These are phyloP conservation scores for Entomortierella chlamydospora DNA, from an alignment of 192 early-diverging fungal species.

Conservation along the genomic window DNA sequence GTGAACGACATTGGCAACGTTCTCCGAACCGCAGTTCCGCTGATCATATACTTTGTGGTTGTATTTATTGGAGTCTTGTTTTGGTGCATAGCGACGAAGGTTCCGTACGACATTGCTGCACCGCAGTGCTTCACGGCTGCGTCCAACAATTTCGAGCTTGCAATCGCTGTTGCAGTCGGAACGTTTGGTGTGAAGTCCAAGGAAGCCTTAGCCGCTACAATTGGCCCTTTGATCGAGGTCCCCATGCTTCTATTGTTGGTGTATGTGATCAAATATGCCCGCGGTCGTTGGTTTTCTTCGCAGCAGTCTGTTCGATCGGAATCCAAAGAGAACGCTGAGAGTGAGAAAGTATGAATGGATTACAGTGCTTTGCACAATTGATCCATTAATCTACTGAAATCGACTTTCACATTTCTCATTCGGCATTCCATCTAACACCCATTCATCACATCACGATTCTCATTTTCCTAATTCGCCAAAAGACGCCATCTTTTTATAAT, in stretches of 20 bases:
- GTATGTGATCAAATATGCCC: slow-evolving; percentile 52
- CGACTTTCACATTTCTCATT: too few relatives aligned
- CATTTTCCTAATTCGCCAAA: too few relatives aligned
- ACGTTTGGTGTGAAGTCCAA: slow-evolving; percentile 73
- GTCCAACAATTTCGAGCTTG: slow-evolving; percentile 81
- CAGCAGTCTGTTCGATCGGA: too few relatives aligned
- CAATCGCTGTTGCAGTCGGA: slow-evolving; percentile 77
- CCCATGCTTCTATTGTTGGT: slow-evolving; percentile 71
- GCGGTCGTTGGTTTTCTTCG: slow-evolving; percentile 7
- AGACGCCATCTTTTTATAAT: too few relatives aligned
- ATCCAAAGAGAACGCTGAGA: too few relatives aligned
- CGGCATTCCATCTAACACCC: too few relatives aligned
- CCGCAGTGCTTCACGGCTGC: slow-evolving; percentile 75
- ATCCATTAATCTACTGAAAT: too few relatives aligned
- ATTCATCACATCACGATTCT: too few relatives aligned
- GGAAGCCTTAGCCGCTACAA: slow-evolving; percentile 70
- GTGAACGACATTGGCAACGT: slow-evolving; percentile 71
- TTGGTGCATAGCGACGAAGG: slow-evolving; percentile 45
- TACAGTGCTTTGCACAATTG: too few relatives aligned
- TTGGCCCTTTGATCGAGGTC: slow-evolving; percentile 80
- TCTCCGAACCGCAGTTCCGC: slow-evolving; percentile 68
- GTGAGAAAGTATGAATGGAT: too few relatives aligned
- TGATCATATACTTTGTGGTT: slow-evolving; percentile 72
- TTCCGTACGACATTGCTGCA: slow-evolving; percentile 60
- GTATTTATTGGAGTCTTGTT: slow-evolving; percentile 64